Evolutionary conservation across 345 rosid genomes (phyloP), one percentile per base, ranked within the genome.

Genomic region (Barbarea vulgaris): DNA sequence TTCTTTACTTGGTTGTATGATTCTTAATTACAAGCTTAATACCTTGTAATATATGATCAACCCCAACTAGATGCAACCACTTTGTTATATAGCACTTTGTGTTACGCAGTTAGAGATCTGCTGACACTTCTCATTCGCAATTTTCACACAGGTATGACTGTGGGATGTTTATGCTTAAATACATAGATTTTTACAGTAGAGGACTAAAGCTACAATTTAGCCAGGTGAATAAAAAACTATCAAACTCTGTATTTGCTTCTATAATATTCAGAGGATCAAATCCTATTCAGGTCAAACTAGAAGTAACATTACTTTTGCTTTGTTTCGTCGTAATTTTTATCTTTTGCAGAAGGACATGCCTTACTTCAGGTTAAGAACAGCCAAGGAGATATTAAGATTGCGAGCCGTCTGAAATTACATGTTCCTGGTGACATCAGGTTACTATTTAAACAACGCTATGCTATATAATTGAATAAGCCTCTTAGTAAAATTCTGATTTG

Each of bases 101-200:
- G 47, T 57, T 24, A 1, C 48, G 11, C 3, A 27, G 55, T 30
- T 21, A 28, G 27, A 44, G 19, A 55, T 30, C 4, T 47, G 18
- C 21, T 75, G 52, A 34, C 17, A 46, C 28, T 57, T 19, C 7
- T 66, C 31, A n/a, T 27, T 22, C 61, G 50, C 15, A 18, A 47
- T 37, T 48, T 41, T 5, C 1, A 2, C 1, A 0, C 84, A 94
- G 98, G 83, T 94, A 76, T 75, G 97, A 94, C 67, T 94, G 98
- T 25, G 98, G 98, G 24, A 80, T 91, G 84, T 94, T 94, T 81
- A 94, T 94, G 98, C 84, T 94, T 77, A 91, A 94, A 74, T 94
- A 91, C 79, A 85, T 87, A 1, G 98, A 94, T 80, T 91, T 90
- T 64, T 91, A 85, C 66, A 84, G 95, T 85, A 83, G 97, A 85